Conservation (phyloP, 805 yeast species). For the Ogataea naganishii region DNA sequence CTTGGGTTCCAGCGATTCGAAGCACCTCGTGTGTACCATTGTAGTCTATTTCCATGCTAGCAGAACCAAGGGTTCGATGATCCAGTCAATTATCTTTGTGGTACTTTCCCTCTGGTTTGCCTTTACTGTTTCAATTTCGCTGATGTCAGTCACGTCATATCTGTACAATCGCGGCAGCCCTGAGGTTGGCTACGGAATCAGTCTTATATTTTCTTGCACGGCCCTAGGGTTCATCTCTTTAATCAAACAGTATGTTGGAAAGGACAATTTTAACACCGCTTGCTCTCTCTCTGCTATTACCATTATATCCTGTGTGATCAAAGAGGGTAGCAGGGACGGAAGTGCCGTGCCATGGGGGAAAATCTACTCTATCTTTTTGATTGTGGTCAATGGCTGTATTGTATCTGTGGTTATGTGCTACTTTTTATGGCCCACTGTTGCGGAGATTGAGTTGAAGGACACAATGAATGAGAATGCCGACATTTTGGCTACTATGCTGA, state of each 20-base stretch:
- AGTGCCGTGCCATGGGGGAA: slow-evolving; percentile 48
- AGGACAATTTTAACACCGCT: slow-evolving; percentile 71
- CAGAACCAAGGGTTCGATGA: slow-evolving; percentile 72
- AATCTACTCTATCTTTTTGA: slow-evolving; percentile 42
- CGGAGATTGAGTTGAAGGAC: slow-evolving; percentile 35
- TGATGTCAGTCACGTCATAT: slow-evolving; percentile 42
- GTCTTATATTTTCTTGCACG: slow-evolving; percentile 41
- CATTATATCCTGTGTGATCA: slow-evolving; percentile 59
- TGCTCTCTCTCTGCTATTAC: slow-evolving; percentile 70
- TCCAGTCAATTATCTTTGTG: slow-evolving; percentile 62
- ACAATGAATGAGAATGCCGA: slow-evolving; percentile 43
- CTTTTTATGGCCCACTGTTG: slow-evolving; percentile 55
- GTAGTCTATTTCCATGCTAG: slow-evolving; percentile 83
- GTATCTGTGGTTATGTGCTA: slow-evolving; percentile 55
- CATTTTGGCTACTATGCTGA: slow-evolving; percentile 40
- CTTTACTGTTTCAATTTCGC: slow-evolving; percentile 38
- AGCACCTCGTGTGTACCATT: slow-evolving; percentile 75
- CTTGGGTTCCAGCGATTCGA: slow-evolving; percentile 61
- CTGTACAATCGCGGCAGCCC: slow-evolving; percentile 37
- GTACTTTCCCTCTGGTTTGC: slow-evolving; percentile 43
- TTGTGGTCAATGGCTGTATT: slow-evolving; percentile 53
- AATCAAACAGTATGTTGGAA: slow-evolving; percentile 57
- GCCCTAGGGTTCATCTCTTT: slow-evolving; percentile 63
- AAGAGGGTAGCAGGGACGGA: slow-evolving; percentile 61
- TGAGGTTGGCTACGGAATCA: slow-evolving; percentile 41